Percentiles rank a stretch among this genome's conserved stretches.
These are phyloP conservation scores for Fomes fomentarius DNA, from an alignment of 1,284 basidiomycete species.

Conservation along the genomic window DNA sequence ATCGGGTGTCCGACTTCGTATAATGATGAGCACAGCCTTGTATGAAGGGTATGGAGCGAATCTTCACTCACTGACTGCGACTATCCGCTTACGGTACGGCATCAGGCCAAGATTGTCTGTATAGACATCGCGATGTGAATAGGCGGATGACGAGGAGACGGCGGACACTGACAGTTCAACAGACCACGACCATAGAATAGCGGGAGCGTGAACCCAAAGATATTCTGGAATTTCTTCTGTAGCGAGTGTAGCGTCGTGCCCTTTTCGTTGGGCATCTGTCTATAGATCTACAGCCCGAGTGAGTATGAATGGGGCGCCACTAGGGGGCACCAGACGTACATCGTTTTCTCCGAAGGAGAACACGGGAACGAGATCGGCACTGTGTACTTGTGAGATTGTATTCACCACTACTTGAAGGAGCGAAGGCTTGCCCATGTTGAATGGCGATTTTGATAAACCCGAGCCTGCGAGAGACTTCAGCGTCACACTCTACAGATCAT, in stretches of 20 bases:
- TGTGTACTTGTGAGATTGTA: constrained; percentile 31
- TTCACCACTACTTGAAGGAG: background rate
- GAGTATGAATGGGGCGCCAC: too few relatives aligned
- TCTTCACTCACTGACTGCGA: constrained; percentile 82
- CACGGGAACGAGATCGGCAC: constrained; percentile 91
- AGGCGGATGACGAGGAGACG: too few relatives aligned
- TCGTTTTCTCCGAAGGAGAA: constrained; percentile 99
- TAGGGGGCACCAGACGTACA: too few relatives aligned
- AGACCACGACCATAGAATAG: constrained; percentile 93
- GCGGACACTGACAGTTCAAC: constrained; percentile 90
- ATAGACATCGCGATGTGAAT: background rate
- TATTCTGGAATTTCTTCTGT: constrained; percentile 88
- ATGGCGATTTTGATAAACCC: constrained; percentile 99
- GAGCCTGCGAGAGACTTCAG: constrained; percentile 49
- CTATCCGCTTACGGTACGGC: constrained; percentile 94
- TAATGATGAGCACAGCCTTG: background rate
- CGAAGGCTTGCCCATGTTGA: constrained; percentile 75
- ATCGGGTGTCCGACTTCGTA: constrained; percentile 85
- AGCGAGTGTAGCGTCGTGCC: constrained; percentile 88
- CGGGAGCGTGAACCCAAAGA: constrained; percentile 97
- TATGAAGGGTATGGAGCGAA: background rate
- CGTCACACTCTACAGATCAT: background rate
- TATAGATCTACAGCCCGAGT: constrained; percentile 77
- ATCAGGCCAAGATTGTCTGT: constrained; percentile 87
- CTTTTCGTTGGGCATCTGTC: constrained; percentile 94